Evolutionary conservation across 2,329 filamentous ascomycete genomes (phyloP).

Genomic region (Xylariales sp.): DNA sequence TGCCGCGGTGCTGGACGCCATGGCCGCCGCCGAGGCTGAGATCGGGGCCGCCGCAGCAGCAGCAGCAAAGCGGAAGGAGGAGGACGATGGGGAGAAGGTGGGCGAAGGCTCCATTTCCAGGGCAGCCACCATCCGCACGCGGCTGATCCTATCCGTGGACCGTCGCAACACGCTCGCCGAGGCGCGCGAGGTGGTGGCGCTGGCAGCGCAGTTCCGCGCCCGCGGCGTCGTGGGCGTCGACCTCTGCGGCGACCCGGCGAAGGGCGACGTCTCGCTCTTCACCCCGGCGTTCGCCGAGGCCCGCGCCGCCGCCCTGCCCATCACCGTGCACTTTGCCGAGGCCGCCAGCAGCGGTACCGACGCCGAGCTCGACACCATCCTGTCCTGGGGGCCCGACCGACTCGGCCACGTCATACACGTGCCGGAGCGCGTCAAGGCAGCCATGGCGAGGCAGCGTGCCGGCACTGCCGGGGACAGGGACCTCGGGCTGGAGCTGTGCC

Average conservation of each 20-base stretch:
- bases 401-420: slow-evolving; percentile 79
- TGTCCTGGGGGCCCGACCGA: slow-evolving; percentile 62
- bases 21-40: slow-evolving; percentile 32
- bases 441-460: slow-evolving; percentile 43
- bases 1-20: slow-evolving; percentile 58
- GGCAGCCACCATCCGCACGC: slow-evolving; percentile 47
- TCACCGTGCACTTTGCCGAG: slow-evolving; percentile 80
- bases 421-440: slow-evolving; percentile 50
- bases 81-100: no score
- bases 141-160: slow-evolving; percentile 72
- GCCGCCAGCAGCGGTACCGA: slow-evolving; percentile 50
- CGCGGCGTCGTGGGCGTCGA: slow-evolving; percentile 68
- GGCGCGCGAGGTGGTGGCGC: slow-evolving; percentile 58
- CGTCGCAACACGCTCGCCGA: slow-evolving; percentile 55
- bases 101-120: no score
- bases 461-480: no score
- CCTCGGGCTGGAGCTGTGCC: slow-evolving; percentile 69
- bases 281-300: slow-evolving; percentile 55
- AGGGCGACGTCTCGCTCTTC: slow-evolving; percentile 58
- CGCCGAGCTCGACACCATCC: slow-evolving; percentile 58
- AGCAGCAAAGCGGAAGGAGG: no score
- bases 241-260: slow-evolving; percentile 70
- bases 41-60: no score
- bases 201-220: slow-evolving; percentile 52
- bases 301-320: slow-evolving; percentile 46